phyloP scores from a whole-genome alignment of 306 rosid genomes.

The Sophora flavescens region DNA sequence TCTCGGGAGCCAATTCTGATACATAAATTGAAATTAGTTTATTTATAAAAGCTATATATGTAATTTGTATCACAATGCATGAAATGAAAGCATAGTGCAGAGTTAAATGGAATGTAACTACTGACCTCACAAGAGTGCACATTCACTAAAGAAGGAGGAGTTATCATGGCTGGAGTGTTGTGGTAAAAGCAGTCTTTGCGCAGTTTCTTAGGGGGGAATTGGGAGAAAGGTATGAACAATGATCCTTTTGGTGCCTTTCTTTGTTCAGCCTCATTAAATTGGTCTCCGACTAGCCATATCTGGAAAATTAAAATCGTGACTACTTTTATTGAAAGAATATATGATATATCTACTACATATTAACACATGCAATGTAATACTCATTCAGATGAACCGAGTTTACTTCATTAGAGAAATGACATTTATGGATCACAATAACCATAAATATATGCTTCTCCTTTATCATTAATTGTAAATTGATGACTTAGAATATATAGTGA shows the following conservation, averaged over 20 bases:
- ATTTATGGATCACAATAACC: no score
- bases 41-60: background rate
- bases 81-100: background rate
- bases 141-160: constrained; percentile 63
- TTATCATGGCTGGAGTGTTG: constrained; percentile 75
- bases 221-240: constrained; percentile 74
- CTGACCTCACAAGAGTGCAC: constrained; percentile 86
- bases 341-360: no score
- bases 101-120: background rate
- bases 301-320: constrained; percentile 21
- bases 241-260: constrained; percentile 75
- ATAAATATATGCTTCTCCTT: no score
- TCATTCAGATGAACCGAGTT: background rate
- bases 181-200: constrained; percentile 78
- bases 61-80: background rate
- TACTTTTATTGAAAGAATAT: background rate
- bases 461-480: no score
- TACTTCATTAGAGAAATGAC: no score
- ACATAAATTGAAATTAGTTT: background rate
- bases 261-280: constrained; percentile 62
- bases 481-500: no score
- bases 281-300: constrained; percentile 84
- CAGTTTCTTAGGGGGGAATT: constrained; percentile 68
- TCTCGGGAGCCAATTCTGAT: constrained; percentile 81
- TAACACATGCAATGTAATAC: background rate